Base-by-base conservation (phyloP, 257 asterid species). In the Catharanthus roseus region DNA sequence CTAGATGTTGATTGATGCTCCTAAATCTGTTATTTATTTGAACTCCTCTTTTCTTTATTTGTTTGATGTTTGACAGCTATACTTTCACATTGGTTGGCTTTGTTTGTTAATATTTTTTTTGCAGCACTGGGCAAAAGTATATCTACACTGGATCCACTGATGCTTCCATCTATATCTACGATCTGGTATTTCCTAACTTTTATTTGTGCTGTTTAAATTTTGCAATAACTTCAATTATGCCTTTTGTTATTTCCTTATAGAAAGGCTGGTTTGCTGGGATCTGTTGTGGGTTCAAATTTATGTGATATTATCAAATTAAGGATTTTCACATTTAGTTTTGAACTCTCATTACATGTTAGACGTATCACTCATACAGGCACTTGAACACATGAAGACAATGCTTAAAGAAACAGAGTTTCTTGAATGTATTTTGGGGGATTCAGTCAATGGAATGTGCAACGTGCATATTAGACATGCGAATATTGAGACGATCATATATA, bases 71-170 rank as follows among this genome's bases (percentile, higher is more conserved):
- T 33, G 24, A 19, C 26, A 38, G 15, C 47, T 65, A 49, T 23
- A 3, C 58, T 28, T 33, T 50, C 49, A n/a, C 33, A 51, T 10
- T 21, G 65, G 54, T 38, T 47, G 54, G 19, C 49, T 58, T 15
- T 10, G 24, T 9, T 41, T 31, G 31, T 45, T 54, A 51, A 69
- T 81, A n/a, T 19, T 1, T 45, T 68, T 42, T 65, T 78, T 84
- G 75, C 96, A 93, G 97, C 90, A 93, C 97, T 0, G 99, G 93
- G 50, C 96, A 91, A 73, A 91, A 81, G 88, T 93, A 87, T 72
- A 87, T 93, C 70, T 93, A 91, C 82, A 86, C 97, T 6, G 99
- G 99, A 75, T 93, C 96, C 21, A 74, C 96, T 3, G 99, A 93
- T 84, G 74, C 86, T 49, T 81, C 78, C 16, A 88, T 91, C 24